phyloP scores from a whole-genome alignment of 2,329 filamentous ascomycete genomes.

The Pseudogymnoascus sp. region DNA sequence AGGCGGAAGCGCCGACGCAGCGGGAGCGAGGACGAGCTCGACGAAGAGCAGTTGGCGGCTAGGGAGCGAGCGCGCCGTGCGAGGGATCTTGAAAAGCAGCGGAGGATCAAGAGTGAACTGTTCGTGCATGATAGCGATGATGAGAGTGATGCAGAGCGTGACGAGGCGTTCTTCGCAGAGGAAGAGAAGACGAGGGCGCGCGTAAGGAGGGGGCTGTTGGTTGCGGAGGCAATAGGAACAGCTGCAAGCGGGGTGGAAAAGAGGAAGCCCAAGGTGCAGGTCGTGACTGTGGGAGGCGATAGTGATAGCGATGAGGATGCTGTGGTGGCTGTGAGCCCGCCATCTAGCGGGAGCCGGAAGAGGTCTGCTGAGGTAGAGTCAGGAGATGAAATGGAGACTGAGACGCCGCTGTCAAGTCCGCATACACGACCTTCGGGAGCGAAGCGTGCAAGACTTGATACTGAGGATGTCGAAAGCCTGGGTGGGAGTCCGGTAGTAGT shows the following conservation, averaged over 20 bases:
- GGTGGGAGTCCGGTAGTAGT: background rate
- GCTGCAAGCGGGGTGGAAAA: slow-evolving; percentile 44
- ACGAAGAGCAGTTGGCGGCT: slow-evolving; percentile 57
- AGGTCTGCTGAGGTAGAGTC: background rate
- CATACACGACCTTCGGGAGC: background rate
- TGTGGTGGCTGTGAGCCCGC: background rate
- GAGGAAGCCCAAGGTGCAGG: slow-evolving; percentile 45
- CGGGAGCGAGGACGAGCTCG: slow-evolving; percentile 36
- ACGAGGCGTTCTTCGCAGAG: slow-evolving; percentile 66
- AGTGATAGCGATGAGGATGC: slow-evolving; percentile 3
- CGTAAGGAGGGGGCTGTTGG: slow-evolving; percentile 21
- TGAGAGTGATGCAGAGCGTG: slow-evolving; percentile 71
- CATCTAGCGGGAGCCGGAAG: background rate
- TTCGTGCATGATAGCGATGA: slow-evolving; percentile 82
- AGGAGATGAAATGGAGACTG: background rate
- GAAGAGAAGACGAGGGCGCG: slow-evolving; percentile 56
- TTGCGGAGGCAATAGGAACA: slow-evolving; percentile 41
- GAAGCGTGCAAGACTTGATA: slow-evolving; percentile 7
- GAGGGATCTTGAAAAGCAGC: slow-evolving; percentile 67
- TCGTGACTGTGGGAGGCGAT: slow-evolving; percentile 17
- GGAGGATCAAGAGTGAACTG: slow-evolving; percentile 75
- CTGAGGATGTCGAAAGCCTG: background rate
- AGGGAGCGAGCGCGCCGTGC: slow-evolving; percentile 52
- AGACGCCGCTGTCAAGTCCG: background rate
- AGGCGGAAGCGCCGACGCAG: slow-evolving; percentile 36